Evolutionary conservation across 169 alveolate genomes (phyloP).

Genomic region (Plasmodium cynomolgi): DNA sequence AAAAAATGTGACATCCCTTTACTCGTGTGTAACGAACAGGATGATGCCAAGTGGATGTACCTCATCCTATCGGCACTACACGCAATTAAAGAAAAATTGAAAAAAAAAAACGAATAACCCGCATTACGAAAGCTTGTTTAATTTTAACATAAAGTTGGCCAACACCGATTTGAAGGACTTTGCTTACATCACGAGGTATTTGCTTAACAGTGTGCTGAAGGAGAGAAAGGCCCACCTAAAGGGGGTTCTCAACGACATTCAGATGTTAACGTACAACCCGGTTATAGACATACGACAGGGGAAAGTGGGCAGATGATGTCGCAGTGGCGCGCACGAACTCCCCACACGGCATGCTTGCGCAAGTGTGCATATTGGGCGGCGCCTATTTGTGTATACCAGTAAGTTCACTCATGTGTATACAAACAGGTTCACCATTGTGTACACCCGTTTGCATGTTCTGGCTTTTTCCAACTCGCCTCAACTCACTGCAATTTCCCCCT

Average conservation of each 20-base stretch:
- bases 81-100: constrained; percentile 58
- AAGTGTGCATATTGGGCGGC: not conserved
- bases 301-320: constrained; percentile 23
- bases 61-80: constrained; percentile 42
- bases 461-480: not conserved
- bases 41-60: not conserved
- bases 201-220: constrained; percentile 26
- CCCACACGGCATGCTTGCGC: not conserved
- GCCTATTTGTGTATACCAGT: not conserved
- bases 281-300: constrained; percentile 66
- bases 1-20: constrained; percentile 49
- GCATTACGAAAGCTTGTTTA: constrained; percentile 34
- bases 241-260: constrained; percentile 41
- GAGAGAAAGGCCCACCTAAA: constrained; percentile 28
- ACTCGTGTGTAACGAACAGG: not conserved
- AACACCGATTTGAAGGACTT: constrained; percentile 44
- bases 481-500: not conserved
- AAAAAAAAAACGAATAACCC: constrained; percentile 47
- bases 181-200: constrained; percentile 44
- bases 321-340: not conserved
- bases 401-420: not conserved
- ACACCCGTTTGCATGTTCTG: not conserved
- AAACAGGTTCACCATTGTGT: not conserved
- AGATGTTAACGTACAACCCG: constrained; percentile 66
- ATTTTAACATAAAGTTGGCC: constrained; percentile 29